Evolutionary conservation across 345 rosid genomes (phyloP).

Genomic region (Garcia nutans): DNA sequence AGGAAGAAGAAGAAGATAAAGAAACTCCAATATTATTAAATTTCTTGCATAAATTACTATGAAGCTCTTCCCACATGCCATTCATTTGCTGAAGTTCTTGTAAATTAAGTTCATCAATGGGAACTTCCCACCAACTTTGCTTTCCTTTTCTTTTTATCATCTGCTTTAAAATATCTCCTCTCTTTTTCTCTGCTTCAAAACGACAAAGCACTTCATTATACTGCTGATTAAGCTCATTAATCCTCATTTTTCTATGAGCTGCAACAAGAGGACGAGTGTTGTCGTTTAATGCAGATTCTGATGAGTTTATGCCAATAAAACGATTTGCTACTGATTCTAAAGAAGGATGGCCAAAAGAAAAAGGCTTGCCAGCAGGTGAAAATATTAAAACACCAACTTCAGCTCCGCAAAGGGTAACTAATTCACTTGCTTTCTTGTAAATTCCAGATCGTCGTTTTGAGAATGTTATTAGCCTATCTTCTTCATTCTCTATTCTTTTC

Average conservation of each 20-base stretch:
- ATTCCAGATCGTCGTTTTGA: constrained; percentile 43
- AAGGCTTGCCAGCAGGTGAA: constrained; percentile 20
- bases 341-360: constrained; percentile 17
- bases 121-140: constrained; percentile 28
- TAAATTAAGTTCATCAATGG: constrained; percentile 13
- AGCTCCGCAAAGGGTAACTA: constrained; percentile 10
- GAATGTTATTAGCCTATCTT: constrained; percentile 15
- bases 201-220: constrained; percentile 3
- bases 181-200: constrained; percentile 22
- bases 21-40: background rate
- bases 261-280: constrained; percentile 24
- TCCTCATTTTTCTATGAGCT: constrained; percentile 28
- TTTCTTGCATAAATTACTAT: background rate
- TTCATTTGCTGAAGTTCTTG: background rate
- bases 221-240: constrained; percentile 17
- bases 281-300: background rate
- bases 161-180: constrained; percentile 5
- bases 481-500: constrained; percentile 19
- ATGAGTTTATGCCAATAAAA: constrained; percentile 1
- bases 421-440: constrained; percentile 43
- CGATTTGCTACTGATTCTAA: constrained; percentile 17
- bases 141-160: background rate
- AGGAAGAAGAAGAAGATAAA: background rate
- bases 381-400: constrained; percentile 6
- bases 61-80: background rate